phyloP scores from a whole-genome alignment of 352 stramenopile species.

The Globisporangium acanthophoron region DNA sequence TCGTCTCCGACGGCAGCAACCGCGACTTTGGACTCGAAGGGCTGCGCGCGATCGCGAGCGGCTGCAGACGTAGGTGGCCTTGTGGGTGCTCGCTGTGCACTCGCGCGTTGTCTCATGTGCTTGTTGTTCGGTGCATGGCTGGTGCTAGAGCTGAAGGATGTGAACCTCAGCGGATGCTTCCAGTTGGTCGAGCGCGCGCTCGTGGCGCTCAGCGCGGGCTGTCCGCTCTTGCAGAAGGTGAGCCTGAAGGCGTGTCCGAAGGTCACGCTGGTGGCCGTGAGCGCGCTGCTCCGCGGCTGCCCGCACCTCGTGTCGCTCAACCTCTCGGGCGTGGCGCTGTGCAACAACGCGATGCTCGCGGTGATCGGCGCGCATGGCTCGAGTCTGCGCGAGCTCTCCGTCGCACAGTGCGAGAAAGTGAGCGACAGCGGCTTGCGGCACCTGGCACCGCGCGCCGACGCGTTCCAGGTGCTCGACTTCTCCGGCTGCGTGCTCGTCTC shows the following conservation, averaged over 20 bases:
- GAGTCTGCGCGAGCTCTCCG: constrained; percentile 35
- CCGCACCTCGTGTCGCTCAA: constrained; percentile 38
- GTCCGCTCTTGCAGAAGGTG: constrained; percentile 51
- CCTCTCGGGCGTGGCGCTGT: constrained; percentile 43
- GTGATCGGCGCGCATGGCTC: constrained; percentile 29
- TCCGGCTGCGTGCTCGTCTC: constrained; percentile 46
- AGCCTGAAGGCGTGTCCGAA: constrained; percentile 81
- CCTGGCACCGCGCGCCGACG: constrained; percentile 42
- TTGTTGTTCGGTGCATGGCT: background rate
- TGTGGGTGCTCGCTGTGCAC: background rate
- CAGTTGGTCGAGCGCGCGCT: constrained; percentile 79
- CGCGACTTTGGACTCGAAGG: constrained; percentile 91
- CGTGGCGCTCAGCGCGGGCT: constrained; percentile 58
- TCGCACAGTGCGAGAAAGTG: constrained; percentile 61
- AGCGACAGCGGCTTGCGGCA: constrained; percentile 49
- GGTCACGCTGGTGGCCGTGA: constrained; percentile 67
- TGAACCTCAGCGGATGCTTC: constrained; percentile 72
- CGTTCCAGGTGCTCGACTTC: constrained; percentile 61
- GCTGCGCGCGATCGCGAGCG: constrained; percentile 76
- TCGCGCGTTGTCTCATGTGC: background rate
- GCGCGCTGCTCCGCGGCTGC: constrained; percentile 54
- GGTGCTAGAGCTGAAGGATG: constrained; percentile 31
- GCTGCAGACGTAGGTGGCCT: constrained; percentile 28
- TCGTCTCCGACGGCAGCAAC: constrained; percentile 91
- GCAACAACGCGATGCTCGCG: constrained; percentile 59